phyloP scores from a whole-genome alignment of 306 rosid genomes.

The Myrica gale region DNA sequence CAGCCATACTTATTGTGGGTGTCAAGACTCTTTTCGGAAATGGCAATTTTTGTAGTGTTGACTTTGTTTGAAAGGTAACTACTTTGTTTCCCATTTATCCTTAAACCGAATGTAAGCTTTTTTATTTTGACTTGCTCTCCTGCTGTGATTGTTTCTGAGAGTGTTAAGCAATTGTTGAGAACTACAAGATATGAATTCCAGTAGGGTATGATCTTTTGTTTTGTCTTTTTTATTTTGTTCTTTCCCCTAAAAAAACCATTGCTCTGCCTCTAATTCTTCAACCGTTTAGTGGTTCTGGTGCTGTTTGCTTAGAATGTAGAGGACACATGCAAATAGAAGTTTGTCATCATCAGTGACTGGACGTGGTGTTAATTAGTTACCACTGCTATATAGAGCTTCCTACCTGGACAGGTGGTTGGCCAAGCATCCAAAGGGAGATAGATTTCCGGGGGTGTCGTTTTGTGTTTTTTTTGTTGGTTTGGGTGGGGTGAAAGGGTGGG shows the following conservation, averaged over 20 bases:
- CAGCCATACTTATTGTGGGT: not conserved
- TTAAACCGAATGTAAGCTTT: no score
- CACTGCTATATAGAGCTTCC: not conserved
- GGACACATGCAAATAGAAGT: not conserved
- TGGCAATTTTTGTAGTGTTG: not conserved
- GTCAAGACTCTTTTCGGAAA: not conserved
- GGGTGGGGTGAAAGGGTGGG: not conserved
- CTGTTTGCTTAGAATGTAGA: not conserved
- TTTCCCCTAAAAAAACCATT: not conserved
- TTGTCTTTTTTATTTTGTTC: not conserved
- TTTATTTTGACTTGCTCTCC: no score
- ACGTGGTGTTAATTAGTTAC: not conserved
- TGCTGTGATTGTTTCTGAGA: not conserved
- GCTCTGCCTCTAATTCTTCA: not conserved
- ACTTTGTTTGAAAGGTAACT: not conserved
- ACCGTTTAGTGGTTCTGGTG: not conserved
- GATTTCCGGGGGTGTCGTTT: not conserved
- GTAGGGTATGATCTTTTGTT: not conserved
- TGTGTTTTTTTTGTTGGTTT: no score
- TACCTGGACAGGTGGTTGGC: not conserved
- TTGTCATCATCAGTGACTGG: not conserved
- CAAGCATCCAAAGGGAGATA: not conserved
- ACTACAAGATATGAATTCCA: not conserved
- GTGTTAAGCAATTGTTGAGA: not conserved
- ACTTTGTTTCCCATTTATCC: not conserved